Percentiles rank a stretch among this genome's conserved stretches.
Evolutionary conservation across 129 eudicot genomes (phyloP).

Genomic region (Heracleum sosnowskyi): DNA sequence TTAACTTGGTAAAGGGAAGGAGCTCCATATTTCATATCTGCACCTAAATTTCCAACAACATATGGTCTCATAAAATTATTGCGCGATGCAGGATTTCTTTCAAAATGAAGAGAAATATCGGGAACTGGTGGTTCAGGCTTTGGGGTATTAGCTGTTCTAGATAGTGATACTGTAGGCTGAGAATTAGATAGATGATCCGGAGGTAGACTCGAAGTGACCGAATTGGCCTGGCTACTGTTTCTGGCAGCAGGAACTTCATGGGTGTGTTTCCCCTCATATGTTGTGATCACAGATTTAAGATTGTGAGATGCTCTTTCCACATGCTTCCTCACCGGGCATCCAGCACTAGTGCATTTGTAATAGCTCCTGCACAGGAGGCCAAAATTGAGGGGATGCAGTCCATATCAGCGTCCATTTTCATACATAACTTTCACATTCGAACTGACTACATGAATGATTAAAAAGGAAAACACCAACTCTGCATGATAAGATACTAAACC

Average conservation of each 20-base stretch:
- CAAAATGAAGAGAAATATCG: slow-evolving; percentile 29
- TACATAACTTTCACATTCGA: neutral
- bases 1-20: slow-evolving; percentile 37
- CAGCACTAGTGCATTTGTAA: slow-evolving; percentile 63
- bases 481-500: neutral
- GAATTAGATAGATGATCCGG: slow-evolving; percentile 15
- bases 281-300: slow-evolving; percentile 53
- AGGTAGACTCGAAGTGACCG: slow-evolving; percentile 21
- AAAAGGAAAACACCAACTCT: neutral
- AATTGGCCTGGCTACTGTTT: slow-evolving; percentile 37
- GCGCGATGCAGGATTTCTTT: slow-evolving; percentile 20
- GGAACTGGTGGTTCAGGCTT: slow-evolving; percentile 40
- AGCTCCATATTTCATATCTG: slow-evolving; percentile 23
- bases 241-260: slow-evolving; percentile 56
- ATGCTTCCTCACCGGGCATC: slow-evolving; percentile 68
- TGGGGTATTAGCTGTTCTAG: slow-evolving; percentile 25
- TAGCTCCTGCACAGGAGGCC: slow-evolving; percentile 47
- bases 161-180: slow-evolving; percentile 13
- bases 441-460: neutral
- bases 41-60: slow-evolving; percentile 30
- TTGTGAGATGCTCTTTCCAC: slow-evolving; percentile 66
- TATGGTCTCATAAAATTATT: slow-evolving; percentile 26
- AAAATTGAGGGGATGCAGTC: neutral
- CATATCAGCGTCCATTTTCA: neutral
- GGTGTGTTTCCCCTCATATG: slow-evolving; percentile 73